Evolutionary conservation across 2,329 filamentous ascomycete genomes (phyloP).

Genomic region (Eutypa lata): DNA sequence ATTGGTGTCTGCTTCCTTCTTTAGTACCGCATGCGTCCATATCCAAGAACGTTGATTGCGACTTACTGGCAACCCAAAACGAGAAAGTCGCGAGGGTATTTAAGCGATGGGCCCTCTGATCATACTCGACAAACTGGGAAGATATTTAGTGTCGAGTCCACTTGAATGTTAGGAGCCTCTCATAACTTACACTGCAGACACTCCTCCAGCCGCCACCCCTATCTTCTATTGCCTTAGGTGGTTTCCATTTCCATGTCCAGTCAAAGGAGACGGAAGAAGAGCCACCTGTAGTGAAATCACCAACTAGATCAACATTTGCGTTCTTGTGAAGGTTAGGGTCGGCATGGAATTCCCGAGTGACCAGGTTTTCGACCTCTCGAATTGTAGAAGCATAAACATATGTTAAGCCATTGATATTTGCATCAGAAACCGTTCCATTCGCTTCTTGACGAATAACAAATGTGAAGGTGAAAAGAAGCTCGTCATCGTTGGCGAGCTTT

Average conservation of each 20-base stretch:
- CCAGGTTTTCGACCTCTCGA: slow-evolving; percentile 86
- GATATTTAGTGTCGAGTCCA: slow-evolving; percentile 21
- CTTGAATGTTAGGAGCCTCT: neutral
- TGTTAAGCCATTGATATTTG: slow-evolving; percentile 81
- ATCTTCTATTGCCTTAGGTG: slow-evolving; percentile 78
- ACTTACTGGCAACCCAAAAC: slow-evolving; percentile 85
- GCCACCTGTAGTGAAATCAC: slow-evolving; percentile 84
- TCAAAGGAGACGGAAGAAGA: slow-evolving; percentile 81
- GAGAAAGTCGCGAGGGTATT: slow-evolving; percentile 89
- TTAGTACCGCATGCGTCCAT: slow-evolving; percentile 3
- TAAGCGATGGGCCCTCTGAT: slow-evolving; percentile 84
- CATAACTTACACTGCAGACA: slow-evolving; percentile 71
- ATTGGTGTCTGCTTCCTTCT: slow-evolving; percentile 38
- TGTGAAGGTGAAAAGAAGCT: slow-evolving; percentile 88
- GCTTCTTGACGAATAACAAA: slow-evolving; percentile 70
- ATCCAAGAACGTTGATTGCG: slow-evolving; percentile 5
- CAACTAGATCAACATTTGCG: slow-evolving; percentile 90
- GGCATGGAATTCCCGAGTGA: slow-evolving; percentile 93
- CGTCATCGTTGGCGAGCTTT: slow-evolving; percentile 85
- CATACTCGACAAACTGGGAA: slow-evolving; percentile 86
- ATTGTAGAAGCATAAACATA: slow-evolving; percentile 85
- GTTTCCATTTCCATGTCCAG: slow-evolving; percentile 97
- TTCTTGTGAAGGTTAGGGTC: slow-evolving; percentile 98
- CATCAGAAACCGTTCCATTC: slow-evolving; percentile 59
- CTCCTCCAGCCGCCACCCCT: slow-evolving; percentile 91